Base-by-base conservation (phyloP, 768 basidiomycete genomes). In the Macrolepiota fuliginosa region DNA sequence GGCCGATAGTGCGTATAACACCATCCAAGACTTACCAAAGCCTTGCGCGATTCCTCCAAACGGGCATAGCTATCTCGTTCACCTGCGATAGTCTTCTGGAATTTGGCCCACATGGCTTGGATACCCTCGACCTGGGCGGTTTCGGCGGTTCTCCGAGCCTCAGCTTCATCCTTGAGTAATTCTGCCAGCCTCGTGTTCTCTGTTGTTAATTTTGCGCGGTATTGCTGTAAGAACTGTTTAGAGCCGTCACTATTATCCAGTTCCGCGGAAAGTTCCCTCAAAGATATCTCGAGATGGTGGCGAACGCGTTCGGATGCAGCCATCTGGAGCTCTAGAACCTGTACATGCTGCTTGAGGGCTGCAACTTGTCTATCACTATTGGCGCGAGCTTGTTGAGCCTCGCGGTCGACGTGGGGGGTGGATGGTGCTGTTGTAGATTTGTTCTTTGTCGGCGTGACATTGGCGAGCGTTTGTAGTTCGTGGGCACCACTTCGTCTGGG, bases 11-110 rank as follows among this genome's bases (percentile, higher is more conserved):
- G 9, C 19, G 6, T 11, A 25, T n/a, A 40, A 17, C 13, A 52
- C 29, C 25, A 42, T n/a, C n/a, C n/a, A 25, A 12, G 17, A 72
- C 85, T 64, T 71, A 90, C 87, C 65, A 91, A 70, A 56, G 89
- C 87, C 67, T 85, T 88, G 50, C 85, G 79, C 15, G 88, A 89
- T 64, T 89, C 89, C 65, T 90, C 89, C 13, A 89, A 72, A 25
- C 85, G 83, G 45, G 77, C 69, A 63, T 87, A 88, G 61, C 80
- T 87, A 52, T 85, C 82, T 24, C 86, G 80, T 69, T 90, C 88
- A 52, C 81, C 78, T 0, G 77, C 62, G 39, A 88, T 86, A 0
- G 81, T 80, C 63, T 77, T 79, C 72, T 85, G 82, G 76, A 88
- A 85, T 63, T 86, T 87, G 40, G 77, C 73, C 87, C 87, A 89